Evolutionary conservation across 164 flowering plant genomes (phyloP).

Genomic region (Litsea cubeba): DNA sequence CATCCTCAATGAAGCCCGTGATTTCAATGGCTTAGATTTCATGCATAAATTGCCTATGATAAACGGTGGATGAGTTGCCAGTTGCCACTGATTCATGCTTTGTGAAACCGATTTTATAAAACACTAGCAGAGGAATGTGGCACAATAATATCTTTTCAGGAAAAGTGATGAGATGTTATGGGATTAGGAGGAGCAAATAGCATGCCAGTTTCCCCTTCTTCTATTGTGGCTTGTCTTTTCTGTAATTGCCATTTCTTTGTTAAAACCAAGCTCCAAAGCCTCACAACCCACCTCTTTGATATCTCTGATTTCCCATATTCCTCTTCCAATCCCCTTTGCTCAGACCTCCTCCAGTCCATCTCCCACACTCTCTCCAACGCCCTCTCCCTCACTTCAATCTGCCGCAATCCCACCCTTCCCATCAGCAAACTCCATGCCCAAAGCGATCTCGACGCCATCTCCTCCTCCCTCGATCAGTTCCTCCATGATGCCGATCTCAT

Average conservation of each 20-base stretch:
- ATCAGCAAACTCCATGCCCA: conserved; percentile 60
- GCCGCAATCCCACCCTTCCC: conserved; percentile 23
- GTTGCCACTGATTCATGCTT: no score
- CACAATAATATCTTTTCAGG: no score
- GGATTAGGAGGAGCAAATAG: neutral
- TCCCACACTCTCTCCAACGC: conserved; percentile 36
- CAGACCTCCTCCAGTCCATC: conserved; percentile 40
- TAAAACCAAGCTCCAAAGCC: conserved; percentile 33
- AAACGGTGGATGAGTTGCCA: no score
- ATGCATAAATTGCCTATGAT: no score
- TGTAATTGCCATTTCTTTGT: neutral
- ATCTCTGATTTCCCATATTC: conserved; percentile 37
- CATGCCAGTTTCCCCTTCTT: neutral
- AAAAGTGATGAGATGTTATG: no score
- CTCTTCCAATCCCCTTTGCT: conserved; percentile 35
- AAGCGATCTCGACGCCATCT: conserved; percentile 52
- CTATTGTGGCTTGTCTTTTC: neutral
- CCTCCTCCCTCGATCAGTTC: conserved; percentile 40
- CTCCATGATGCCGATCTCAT: conserved; percentile 44
- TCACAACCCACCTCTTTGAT: conserved; percentile 44
- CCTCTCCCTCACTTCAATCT: conserved; percentile 25
- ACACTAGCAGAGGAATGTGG: no score
- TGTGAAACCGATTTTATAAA: no score
- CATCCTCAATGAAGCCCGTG: no score
- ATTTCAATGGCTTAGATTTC: no score